Evolutionary conservation across 2,329 filamentous ascomycete species (phyloP).

Genomic region (Fusarium bactridioides): DNA sequence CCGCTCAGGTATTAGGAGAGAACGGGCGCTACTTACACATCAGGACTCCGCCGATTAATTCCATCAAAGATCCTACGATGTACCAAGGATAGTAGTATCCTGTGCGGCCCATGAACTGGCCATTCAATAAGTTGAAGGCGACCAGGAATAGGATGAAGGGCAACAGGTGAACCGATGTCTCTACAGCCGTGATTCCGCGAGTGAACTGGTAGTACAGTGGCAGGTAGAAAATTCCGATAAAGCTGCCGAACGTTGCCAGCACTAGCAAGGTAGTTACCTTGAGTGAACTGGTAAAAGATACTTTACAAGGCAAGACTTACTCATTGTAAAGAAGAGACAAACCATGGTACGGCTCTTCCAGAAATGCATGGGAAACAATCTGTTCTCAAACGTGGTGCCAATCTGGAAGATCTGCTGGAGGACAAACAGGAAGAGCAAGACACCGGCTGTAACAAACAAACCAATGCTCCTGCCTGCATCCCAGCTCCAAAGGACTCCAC

Average conservation of each 20-base stretch:
- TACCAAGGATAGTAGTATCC: slow-evolving; percentile 19
- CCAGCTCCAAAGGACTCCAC: slow-evolving; percentile 58
- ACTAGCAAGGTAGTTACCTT: not conserved
- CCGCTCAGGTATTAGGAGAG: no score
- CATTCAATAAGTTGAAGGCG: slow-evolving; percentile 8
- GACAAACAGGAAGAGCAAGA: slow-evolving; percentile 50
- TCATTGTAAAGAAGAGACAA: slow-evolving; percentile 52
- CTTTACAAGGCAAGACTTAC: not conserved
- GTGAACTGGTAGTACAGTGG: slow-evolving; percentile 11
- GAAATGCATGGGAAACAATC: slow-evolving; percentile 59
- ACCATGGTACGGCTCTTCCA: slow-evolving; percentile 48
- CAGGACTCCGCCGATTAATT: not conserved
- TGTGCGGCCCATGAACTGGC: slow-evolving; percentile 4
- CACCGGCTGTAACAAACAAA: slow-evolving; percentile 52
- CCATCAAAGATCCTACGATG: not conserved
- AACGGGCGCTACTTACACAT: not conserved
- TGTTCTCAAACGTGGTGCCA: slow-evolving; percentile 22
- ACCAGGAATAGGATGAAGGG: slow-evolving; percentile 11
- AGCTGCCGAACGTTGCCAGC: slow-evolving; percentile 8
- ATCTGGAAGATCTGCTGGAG: slow-evolving; percentile 51
- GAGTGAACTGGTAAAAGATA: not conserved
- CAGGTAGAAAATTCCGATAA: slow-evolving; percentile 17
- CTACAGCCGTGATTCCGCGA: not conserved
- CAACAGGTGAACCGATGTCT: slow-evolving; percentile 1
- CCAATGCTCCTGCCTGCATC: slow-evolving; percentile 52